Evolutionary conservation across 2,329 filamentous ascomycete genomes (phyloP).

Genomic region (Claviceps lovelessii): DNA sequence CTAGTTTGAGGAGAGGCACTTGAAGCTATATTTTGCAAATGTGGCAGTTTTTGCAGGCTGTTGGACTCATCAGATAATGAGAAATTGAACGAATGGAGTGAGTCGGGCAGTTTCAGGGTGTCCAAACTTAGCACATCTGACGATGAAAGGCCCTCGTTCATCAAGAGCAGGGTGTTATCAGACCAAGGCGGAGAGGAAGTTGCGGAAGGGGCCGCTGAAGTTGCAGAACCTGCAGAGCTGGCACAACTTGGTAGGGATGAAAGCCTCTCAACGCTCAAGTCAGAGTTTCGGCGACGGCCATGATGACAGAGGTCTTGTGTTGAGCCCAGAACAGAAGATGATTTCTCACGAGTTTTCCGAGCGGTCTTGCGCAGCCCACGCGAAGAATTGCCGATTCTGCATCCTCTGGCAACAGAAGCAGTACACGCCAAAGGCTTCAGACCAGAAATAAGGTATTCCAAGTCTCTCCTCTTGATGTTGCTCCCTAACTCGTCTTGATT

Average conservation of each 20-base stretch:
- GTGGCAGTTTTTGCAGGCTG: neutral
- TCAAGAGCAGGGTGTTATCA: slow-evolving; percentile 1
- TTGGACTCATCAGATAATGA: neutral
- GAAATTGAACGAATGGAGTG: neutral
- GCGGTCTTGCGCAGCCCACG: neutral
- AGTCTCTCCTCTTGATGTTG: neutral
- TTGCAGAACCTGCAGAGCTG: neutral
- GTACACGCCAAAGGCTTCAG: slow-evolving; percentile 1
- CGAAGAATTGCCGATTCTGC: neutral
- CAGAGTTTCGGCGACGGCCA: neutral
- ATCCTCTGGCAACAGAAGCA: neutral
- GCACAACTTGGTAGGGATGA: neutral
- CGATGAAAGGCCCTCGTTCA: neutral
- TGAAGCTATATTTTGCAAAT: neutral
- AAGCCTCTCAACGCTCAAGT: neutral
- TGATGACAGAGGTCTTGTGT: neutral
- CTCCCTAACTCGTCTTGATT: neutral
- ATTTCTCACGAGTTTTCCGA: neutral
- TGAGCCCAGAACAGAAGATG: neutral
- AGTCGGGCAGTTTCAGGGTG: neutral
- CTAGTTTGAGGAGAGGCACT: neutral
- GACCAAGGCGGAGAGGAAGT: neutral
- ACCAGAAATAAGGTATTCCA: neutral
- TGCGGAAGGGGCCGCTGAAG: neutral
- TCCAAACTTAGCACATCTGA: neutral